phyloP scores from a whole-genome alignment of 225 moss, liverwort and hornwort genomes.

The Anthoceros angustus region DNA sequence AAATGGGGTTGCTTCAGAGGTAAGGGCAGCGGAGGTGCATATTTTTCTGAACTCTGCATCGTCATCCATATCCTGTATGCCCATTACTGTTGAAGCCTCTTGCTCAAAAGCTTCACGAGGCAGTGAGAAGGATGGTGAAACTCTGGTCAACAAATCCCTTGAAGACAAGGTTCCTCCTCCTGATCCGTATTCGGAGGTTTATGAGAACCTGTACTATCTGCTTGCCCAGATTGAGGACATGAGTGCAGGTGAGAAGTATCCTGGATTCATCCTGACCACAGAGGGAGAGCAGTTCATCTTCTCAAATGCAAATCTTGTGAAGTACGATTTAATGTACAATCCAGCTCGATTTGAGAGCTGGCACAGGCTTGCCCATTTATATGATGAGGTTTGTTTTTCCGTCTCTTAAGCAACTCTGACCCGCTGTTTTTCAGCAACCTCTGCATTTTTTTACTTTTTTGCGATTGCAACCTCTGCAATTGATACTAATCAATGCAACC shows the following conservation, averaged over 20 bases:
- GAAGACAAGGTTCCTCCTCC: neutral
- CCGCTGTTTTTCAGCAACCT: neutral
- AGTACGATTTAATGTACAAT: constrained; percentile 89
- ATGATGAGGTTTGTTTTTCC: constrained; percentile 50
- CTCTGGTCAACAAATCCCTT: neutral
- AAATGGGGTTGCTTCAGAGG: constrained; percentile 1
- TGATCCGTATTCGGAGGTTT: constrained; percentile 47
- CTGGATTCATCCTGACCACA: constrained; percentile 86
- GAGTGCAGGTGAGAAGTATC: constrained; percentile 94
- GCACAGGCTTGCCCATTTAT: constrained; percentile 74
- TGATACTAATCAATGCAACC: neutral
- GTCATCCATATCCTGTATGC: too few species aligned
- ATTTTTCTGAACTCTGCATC: too few species aligned
- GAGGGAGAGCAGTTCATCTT: constrained; percentile 96
- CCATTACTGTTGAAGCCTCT: too few species aligned
- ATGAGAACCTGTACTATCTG: constrained; percentile 75
- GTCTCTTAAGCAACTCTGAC: neutral
- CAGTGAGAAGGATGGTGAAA: neutral
- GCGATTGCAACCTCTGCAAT: neutral
- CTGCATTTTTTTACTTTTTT: too few species aligned
- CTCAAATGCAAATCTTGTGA: constrained; percentile 73
- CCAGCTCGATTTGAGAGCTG: constrained; percentile 83
- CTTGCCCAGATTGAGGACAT: constrained; percentile 89
- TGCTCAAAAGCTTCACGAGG: too few species aligned
- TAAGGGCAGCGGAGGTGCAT: neutral